Evolutionary conservation across 2,329 filamentous ascomycete species (phyloP).

Genomic region (Claviceps africana): DNA sequence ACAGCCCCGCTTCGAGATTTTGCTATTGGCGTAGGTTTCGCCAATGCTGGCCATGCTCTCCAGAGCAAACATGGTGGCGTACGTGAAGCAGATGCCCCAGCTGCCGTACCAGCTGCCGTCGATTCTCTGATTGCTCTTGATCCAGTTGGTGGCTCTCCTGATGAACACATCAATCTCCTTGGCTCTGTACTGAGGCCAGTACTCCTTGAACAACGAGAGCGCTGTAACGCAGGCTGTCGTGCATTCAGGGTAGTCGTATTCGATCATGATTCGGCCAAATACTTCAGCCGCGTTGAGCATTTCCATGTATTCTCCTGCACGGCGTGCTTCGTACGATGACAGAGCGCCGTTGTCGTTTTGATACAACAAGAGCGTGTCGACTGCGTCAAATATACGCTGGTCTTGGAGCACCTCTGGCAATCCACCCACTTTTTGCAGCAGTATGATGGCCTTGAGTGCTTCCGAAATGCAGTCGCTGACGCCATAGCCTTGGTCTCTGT

Average conservation of each 20-base stretch:
- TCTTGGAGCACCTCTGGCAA: slow-evolving; percentile 65
- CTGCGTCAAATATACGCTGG: slow-evolving; percentile 67
- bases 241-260: slow-evolving; percentile 96
- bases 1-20: slow-evolving; percentile 59
- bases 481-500: slow-evolving; percentile 79
- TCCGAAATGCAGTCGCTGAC: slow-evolving; percentile 93
- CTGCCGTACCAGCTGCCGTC: slow-evolving; percentile 97
- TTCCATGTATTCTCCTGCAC: slow-evolving; percentile 67
- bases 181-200: slow-evolving; percentile 68
- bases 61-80: slow-evolving; percentile 90
- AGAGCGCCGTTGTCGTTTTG: slow-evolving; percentile 79
- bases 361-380: slow-evolving; percentile 83
- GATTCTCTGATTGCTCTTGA: slow-evolving; percentile 59
- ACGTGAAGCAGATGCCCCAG: slow-evolving; percentile 98
- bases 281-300: slow-evolving; percentile 90
- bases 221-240: slow-evolving; percentile 90
- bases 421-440: slow-evolving; percentile 64
- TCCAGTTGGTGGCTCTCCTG: slow-evolving; percentile 61
- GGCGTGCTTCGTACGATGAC: slow-evolving; percentile 75
- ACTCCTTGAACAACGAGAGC: slow-evolving; percentile 63
- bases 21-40: slow-evolving; percentile 65
- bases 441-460: slow-evolving; percentile 71
- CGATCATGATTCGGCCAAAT: slow-evolving; percentile 94
- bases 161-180: slow-evolving; percentile 64
- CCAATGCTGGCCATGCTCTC: slow-evolving; percentile 73